Evolutionary conservation across 2,329 filamentous ascomycete genomes (phyloP), one percentile per base, ranked within the genome.

Genomic region (Verticillium longisporum): DNA sequence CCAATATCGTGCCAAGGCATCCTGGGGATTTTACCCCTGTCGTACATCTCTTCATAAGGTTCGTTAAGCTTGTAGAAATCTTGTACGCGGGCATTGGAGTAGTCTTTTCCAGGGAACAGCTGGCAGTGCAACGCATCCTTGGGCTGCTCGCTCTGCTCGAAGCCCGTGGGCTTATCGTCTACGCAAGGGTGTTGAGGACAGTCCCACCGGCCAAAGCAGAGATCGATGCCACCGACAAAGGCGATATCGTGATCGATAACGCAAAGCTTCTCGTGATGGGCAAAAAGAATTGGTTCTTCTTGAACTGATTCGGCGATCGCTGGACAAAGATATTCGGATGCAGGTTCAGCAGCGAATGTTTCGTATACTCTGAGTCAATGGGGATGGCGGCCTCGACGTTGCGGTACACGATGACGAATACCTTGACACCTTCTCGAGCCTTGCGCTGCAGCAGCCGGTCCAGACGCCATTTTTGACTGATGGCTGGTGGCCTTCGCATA

Each of bases 241-340:
- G 94, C 95, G 57, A 98, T 87, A 60, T 94, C 95, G 70, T 98
- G 95, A 72, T 99, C 95, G 18, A 99, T 90, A 50, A 99, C 87
- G 70, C 92, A 94, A n/a, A 99, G 84, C 76, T 99, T 99, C 74
- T 99, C 95, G 75, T 99, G 95, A 72, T 99, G 95, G 1, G 95
- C 95, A 82, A 96, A 99, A 99, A 99, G 78, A 99, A 99, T 55
- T 97, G 96, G 69, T 98, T 98, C 77, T 99, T 96, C 70, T 96
- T 91, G 76, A 98, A 93, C 75, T 99, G 95, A 68, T 99, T 97
- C 0, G 95, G 95, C 3, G 95, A 98, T 69, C 95, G 83, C 72
- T 98, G 92, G 14, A 99, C 92, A 68, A 97, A 97, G 64, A 99
- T 88, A 72, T 99, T 99, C 21, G 92, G 92, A 68, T 98, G 94